Percentiles rank a stretch among this genome's conserved stretches.
These are phyloP conservation scores for Fusarium beomiforme DNA, from an alignment of 2,329 filamentous ascomycete genomes.

Conservation along the genomic window DNA sequence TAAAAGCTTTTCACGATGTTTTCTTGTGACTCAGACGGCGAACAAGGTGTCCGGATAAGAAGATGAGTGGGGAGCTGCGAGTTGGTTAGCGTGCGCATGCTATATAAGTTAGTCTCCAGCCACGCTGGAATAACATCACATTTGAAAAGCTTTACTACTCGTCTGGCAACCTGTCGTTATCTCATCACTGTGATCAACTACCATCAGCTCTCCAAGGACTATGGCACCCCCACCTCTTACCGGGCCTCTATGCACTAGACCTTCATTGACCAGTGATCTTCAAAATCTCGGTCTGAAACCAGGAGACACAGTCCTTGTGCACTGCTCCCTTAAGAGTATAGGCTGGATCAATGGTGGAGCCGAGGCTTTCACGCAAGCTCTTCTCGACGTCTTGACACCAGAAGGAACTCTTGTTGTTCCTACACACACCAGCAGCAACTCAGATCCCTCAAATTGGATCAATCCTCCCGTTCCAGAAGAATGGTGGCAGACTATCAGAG, in stretches of 20 bases:
- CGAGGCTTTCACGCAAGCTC: neutral
- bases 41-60: neutral
- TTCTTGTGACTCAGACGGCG: neutral
- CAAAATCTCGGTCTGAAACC: neutral
- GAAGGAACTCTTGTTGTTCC: neutral
- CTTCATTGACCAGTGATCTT: neutral
- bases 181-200: too few relatives aligned
- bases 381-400: neutral
- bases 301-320: neutral
- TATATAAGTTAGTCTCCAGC: neutral
- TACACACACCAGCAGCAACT: slow-evolving; percentile 5
- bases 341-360: slow-evolving; percentile 5
- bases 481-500: neutral
- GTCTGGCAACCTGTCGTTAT: too few relatives aligned
- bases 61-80: neutral
- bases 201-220: neutral
- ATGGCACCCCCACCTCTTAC: neutral
- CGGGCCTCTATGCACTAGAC: neutral
- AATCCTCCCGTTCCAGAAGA: neutral
- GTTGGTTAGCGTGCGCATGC: neutral
- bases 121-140: neutral
- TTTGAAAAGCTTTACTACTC: too few relatives aligned
- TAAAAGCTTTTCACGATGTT: neutral
- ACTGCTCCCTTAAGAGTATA: neutral
- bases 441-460: neutral